phyloP scores from a whole-genome alignment of 345 rosid genomes.

The Cardamine occulta region DNA sequence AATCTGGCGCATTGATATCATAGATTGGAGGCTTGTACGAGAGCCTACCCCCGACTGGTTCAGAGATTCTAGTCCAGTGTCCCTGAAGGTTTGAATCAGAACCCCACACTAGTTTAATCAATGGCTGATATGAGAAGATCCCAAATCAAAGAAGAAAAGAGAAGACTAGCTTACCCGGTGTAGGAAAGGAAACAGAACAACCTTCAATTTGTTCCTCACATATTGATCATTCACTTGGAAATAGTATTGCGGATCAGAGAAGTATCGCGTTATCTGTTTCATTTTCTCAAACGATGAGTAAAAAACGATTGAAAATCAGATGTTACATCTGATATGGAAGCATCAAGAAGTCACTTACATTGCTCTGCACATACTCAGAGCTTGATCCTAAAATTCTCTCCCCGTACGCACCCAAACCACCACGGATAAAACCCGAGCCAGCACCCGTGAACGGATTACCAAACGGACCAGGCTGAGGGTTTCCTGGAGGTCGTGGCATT shows the following conservation, averaged over 20 bases:
- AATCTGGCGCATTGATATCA: constrained; percentile 79
- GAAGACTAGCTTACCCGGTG: constrained; percentile 49
- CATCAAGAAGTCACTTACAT: constrained; percentile 45
- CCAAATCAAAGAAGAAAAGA: constrained; percentile 10
- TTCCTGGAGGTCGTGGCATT: constrained; percentile 42
- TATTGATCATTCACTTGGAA: constrained; percentile 64
- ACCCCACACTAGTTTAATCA: not conserved
- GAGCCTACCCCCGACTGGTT: constrained; percentile 69
- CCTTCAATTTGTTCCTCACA: constrained; percentile 59
- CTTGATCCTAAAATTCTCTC: constrained; percentile 58
- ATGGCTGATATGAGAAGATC: not conserved
- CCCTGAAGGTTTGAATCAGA: constrained; percentile 48
- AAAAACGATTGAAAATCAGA: not conserved
- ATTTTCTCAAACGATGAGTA: not conserved
- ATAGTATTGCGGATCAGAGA: constrained; percentile 66
- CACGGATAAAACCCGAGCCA: constrained; percentile 56
- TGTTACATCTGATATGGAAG: too few species aligned
- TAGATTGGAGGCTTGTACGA: constrained; percentile 69
- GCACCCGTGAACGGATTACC: constrained; percentile 55
- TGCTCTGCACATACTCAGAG: constrained; percentile 66
- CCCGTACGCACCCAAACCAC: constrained; percentile 60
- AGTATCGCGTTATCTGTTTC: constrained; percentile 57
- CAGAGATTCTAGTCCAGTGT: constrained; percentile 73
- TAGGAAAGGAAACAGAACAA: constrained; percentile 58
- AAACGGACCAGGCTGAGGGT: constrained; percentile 51